Evolutionary conservation across 2,329 filamentous ascomycete genomes (phyloP).

Genomic region (Bipolaris bicolor): DNA sequence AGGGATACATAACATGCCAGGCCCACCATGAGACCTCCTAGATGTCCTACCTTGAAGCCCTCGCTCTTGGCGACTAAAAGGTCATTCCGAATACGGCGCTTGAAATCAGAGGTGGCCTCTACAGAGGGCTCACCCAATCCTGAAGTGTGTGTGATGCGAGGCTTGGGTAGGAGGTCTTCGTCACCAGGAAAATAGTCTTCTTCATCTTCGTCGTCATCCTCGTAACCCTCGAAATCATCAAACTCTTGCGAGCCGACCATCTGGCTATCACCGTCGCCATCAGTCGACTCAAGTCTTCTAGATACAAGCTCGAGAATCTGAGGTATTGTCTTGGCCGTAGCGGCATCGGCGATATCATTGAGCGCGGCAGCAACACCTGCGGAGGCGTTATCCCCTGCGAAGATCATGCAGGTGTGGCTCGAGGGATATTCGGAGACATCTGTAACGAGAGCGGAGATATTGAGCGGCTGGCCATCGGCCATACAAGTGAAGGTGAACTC

Average conservation of each 20-base stretch:
- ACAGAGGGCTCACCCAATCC: slow-evolving; percentile 15
- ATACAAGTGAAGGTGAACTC: slow-evolving; percentile 66
- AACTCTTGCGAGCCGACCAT: slow-evolving; percentile 50
- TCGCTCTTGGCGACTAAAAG: slow-evolving; percentile 65
- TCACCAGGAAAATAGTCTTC: slow-evolving; percentile 47
- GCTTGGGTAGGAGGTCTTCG: slow-evolving; percentile 47
- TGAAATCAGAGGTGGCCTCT: slow-evolving; percentile 34
- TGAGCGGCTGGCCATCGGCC: slow-evolving; percentile 37
- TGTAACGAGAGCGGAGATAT: slow-evolving; percentile 49
- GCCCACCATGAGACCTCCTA: slow-evolving; percentile 58
- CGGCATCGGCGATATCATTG: slow-evolving; percentile 52
- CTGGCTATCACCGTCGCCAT: slow-evolving; percentile 51
- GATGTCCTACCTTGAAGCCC: slow-evolving; percentile 73
- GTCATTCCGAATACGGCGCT: slow-evolving; percentile 62
- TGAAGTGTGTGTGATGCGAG: slow-evolving; percentile 11
- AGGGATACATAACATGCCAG: slow-evolving; percentile 65
- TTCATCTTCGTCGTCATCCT: slow-evolving; percentile 34
- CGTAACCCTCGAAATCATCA: slow-evolving; percentile 33
- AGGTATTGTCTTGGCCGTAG: slow-evolving; percentile 54
- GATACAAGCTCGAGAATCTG: slow-evolving; percentile 59
- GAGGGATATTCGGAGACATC: slow-evolving; percentile 67
- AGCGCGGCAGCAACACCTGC: slow-evolving; percentile 53
- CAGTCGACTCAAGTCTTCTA: slow-evolving; percentile 39
- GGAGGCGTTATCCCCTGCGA: slow-evolving; percentile 57
- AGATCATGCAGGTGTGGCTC: slow-evolving; percentile 64